Conservation (phyloP, 1,284 basidiomycete genomes). For the Cryptococcus deneoformans region DNA sequence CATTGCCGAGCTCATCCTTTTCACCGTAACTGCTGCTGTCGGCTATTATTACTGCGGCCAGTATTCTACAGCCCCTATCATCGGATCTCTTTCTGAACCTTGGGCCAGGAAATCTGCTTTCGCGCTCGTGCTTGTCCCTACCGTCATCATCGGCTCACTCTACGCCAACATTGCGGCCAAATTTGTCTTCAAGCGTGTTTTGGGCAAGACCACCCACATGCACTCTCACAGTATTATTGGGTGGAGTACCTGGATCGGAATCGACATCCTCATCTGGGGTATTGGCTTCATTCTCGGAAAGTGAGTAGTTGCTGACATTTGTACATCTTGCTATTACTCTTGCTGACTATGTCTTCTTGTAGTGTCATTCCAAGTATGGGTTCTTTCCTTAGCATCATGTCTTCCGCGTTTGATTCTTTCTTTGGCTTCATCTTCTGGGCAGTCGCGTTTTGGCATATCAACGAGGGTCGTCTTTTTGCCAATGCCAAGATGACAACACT, state of each 20-base stretch:
- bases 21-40: slow-evolving; percentile 61
- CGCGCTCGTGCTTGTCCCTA: slow-evolving; percentile 42
- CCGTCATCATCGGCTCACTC: slow-evolving; percentile 45
- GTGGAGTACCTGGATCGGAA: slow-evolving; percentile 60
- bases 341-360: neutral
- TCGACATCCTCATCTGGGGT: slow-evolving; percentile 59
- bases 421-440: slow-evolving; percentile 52
- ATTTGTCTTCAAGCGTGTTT: slow-evolving; percentile 47
- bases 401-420: slow-evolving; percentile 37
- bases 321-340: neutral
- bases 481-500: slow-evolving; percentile 25
- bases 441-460: slow-evolving; percentile 50
- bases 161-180: slow-evolving; percentile 45
- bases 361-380: slow-evolving; percentile 25
- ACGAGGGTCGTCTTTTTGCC: slow-evolving; percentile 41
- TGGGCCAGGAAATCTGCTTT: slow-evolving; percentile 56
- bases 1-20: slow-evolving; percentile 59
- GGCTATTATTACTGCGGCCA: slow-evolving; percentile 55
- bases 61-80: slow-evolving; percentile 46
- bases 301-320: slow-evolving; percentile 24
- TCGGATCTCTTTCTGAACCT: slow-evolving; percentile 43
- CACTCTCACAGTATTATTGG: slow-evolving; percentile 59
- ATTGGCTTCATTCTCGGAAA: slow-evolving; percentile 61
- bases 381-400: slow-evolving; percentile 50
- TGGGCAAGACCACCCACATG: slow-evolving; percentile 54